Evolutionary conservation across 345 rosid species (phyloP), one percentile per base, ranked within the genome.

Genomic region (Populus davidiana): DNA sequence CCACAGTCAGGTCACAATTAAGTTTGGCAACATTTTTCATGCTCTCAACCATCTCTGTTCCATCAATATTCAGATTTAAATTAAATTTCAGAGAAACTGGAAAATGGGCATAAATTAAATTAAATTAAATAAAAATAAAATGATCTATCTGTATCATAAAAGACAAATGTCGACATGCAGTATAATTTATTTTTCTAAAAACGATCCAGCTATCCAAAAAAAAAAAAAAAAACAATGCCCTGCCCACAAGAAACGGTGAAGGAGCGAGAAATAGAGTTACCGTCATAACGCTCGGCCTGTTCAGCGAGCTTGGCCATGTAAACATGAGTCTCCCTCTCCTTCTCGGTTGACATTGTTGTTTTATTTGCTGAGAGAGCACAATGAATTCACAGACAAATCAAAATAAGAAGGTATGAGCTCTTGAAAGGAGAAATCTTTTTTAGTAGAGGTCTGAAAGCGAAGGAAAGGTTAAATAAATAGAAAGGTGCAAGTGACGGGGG

Each of bases 231-330:
- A 1, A 12, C 16, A 13, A 16, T 29, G n/a, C 33, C 17, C 65
- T 5, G n/a, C 14, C 2, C 7, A 67, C 4, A 50, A 4, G n/a
- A 21, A 10, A 18, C 35, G 20, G 36, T 1, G 7, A 25, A 18
- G 6, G 16, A 12, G 8, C 2, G 41, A 23, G 56, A 56, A 8
- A 7, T 27, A 39, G 54, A 36, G 5, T 3, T 63, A 91, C 99
- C 98, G 72, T 93, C 98, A 27, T 95, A 93, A 65, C 98, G 92
- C 80, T 94, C 98, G 71, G 98, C 98, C 85, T 94, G 98, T 36
- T 93, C 98, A 36, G 97, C 85, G 84, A 95, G 98, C 91, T 93
- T 95, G 82, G 97, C 94, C 91, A 93, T 76, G 87, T 92, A 95
- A 79, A 95, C 96, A 20, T 90, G 91, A 14, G 87, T 80, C 78